phyloP scores from a whole-genome alignment of 2,329 filamentous ascomycete genomes.

The Periglandula ipomoeae region DNA sequence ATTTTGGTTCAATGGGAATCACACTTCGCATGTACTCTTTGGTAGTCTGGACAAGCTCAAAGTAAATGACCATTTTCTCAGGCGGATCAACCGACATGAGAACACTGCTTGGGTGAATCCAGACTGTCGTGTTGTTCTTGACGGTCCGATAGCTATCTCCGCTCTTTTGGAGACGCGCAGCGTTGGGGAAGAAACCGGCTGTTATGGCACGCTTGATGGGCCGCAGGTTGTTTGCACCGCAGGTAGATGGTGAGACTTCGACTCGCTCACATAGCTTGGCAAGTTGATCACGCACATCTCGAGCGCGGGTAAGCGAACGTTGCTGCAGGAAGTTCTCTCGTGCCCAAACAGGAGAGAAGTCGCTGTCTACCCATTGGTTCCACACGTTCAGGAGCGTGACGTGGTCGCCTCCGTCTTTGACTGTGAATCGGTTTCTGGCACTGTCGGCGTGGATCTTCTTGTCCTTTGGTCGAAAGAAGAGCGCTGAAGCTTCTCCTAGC shows the following conservation, averaged over 20 bases:
- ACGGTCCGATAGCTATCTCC: slow-evolving; percentile 87
- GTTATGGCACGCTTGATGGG: slow-evolving; percentile 84
- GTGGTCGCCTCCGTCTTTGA: slow-evolving; percentile 87
- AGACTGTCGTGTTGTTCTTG: slow-evolving; percentile 81
- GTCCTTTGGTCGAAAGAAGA: slow-evolving; percentile 94
- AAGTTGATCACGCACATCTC: slow-evolving; percentile 88
- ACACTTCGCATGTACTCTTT: slow-evolving; percentile 91
- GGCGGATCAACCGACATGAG: slow-evolving; percentile 69
- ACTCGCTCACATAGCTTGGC: slow-evolving; percentile 88
- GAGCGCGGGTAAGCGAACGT: slow-evolving; percentile 74
- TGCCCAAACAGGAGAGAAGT: slow-evolving; percentile 81
- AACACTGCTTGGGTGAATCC: slow-evolving; percentile 82
- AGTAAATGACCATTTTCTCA: slow-evolving; percentile 77
- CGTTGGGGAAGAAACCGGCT: slow-evolving; percentile 90
- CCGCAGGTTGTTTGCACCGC: slow-evolving; percentile 57
- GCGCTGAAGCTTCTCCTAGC: slow-evolving; percentile 76
- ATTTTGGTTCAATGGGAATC: slow-evolving; percentile 74
- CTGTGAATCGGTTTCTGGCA: slow-evolving; percentile 77
- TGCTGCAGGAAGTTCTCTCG: slow-evolving; percentile 93
- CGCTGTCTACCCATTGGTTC: slow-evolving; percentile 90
- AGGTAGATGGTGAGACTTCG: slow-evolving; percentile 65
- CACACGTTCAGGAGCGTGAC: slow-evolving; percentile 83
- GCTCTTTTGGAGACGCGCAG: slow-evolving; percentile 70
- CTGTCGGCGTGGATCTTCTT: slow-evolving; percentile 95
- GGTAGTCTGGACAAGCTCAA: slow-evolving; percentile 69